phyloP scores from a whole-genome alignment of 2,329 filamentous ascomycete species.

The Xylaria polymorpha region DNA sequence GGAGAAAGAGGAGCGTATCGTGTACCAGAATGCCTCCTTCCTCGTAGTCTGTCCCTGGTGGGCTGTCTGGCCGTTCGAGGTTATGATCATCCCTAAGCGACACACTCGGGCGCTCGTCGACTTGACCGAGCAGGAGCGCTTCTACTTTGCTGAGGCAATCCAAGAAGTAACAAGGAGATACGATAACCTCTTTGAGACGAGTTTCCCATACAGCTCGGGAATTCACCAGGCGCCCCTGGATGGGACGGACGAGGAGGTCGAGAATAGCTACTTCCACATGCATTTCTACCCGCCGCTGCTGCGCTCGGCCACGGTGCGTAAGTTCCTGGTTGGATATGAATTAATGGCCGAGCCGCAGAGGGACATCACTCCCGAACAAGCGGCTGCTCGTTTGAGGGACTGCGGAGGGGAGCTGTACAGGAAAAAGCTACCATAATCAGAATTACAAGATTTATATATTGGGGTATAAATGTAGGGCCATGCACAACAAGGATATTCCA shows the following conservation, averaged over 20 bases:
- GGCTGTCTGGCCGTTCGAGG: constrained; percentile 97
- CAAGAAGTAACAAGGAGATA: constrained; percentile 91
- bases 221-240: constrained; percentile 94
- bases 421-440: constrained; percentile 62
- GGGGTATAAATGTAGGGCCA: neutral
- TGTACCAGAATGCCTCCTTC: constrained; percentile 88
- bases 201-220: constrained; percentile 96
- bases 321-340: constrained; percentile 97
- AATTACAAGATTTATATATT: constrained; percentile 1
- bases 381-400: constrained; percentile 78
- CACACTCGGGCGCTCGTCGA: constrained; percentile 90
- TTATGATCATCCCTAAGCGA: constrained; percentile 85
- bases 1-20: constrained; percentile 83
- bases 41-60: constrained; percentile 95
- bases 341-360: constrained; percentile 97
- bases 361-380: constrained; percentile 97
- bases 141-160: constrained; percentile 82
- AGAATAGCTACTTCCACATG: constrained; percentile 91
- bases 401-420: constrained; percentile 89
- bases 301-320: constrained; percentile 91
- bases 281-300: constrained; percentile 97
- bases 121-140: constrained; percentile 75
- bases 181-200: constrained; percentile 96
- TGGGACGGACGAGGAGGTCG: constrained; percentile 83
- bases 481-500: constrained; percentile 13